phyloP scores from a whole-genome alignment of 768 basidiomycete genomes.

The Cyclocybe cylindracea region DNA sequence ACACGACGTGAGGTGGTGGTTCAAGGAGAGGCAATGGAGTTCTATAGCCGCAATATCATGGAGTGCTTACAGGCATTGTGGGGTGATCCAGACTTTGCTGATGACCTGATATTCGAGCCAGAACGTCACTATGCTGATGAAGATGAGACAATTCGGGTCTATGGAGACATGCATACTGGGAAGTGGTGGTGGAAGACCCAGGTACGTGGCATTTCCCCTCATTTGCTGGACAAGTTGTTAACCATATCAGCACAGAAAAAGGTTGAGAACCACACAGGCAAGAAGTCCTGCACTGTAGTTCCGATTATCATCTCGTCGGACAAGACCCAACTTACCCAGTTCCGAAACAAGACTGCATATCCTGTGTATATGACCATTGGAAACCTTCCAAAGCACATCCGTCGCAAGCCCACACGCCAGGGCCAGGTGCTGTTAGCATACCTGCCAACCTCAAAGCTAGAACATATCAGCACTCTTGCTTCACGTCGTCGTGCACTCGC shows the following conservation, averaged over 20 bases:
- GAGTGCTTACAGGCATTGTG: conserved; percentile 36
- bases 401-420: conserved; percentile 33
- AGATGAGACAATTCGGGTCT: conserved; percentile 24
- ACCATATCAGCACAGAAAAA: conserved; percentile 13
- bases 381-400: conserved; percentile 42
- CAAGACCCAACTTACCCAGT: conserved; percentile 42
- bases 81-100: conserved; percentile 31
- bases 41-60: conserved; percentile 35
- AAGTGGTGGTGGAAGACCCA: conserved; percentile 56
- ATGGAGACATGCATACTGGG: conserved; percentile 47
- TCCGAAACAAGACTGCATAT: conserved; percentile 43
- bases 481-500: conserved; percentile 17
- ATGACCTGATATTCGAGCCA: conserved; percentile 30
- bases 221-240: not conserved
- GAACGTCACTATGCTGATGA: conserved; percentile 37
- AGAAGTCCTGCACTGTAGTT: conserved; percentile 30
- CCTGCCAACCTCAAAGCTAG: conserved; percentile 36
- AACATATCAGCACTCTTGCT: conserved; percentile 25
- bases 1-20: conserved; percentile 23
- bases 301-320: conserved; percentile 48
- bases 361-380: conserved; percentile 52
- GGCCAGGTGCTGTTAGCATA: conserved; percentile 38
- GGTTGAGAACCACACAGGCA: conserved; percentile 17
- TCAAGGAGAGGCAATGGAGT: conserved; percentile 27
- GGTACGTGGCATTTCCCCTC: conserved; percentile 25